Evolutionary conservation across 73 alveolate species (phyloP).

Genomic region (Paramecium primaurelia): DNA sequence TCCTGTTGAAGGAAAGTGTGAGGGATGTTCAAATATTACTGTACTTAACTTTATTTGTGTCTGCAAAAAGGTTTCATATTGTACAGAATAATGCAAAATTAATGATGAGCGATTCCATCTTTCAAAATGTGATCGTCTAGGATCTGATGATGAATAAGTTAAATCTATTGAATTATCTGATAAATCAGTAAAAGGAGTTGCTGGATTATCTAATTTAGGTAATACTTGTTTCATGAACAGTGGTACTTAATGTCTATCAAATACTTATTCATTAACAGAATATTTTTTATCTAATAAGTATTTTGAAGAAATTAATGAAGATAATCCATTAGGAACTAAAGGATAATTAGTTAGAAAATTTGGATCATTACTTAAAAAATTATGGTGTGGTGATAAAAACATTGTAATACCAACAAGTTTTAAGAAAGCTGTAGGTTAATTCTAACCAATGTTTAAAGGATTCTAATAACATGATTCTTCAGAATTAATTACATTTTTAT

Average conservation of each 20-base stretch:
- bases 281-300: constrained; percentile 74
- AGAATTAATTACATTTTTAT: constrained; percentile 83
- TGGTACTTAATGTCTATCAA: constrained; percentile 89
- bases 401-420: not conserved
- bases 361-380: constrained; percentile 35
- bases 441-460: constrained; percentile 54
- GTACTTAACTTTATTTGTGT: constrained; percentile 51
- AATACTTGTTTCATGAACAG: constrained; percentile 99
- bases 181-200: constrained; percentile 74
- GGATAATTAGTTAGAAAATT: constrained; percentile 66
- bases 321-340: constrained; percentile 91
- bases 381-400: constrained; percentile 51
- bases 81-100: constrained; percentile 63
- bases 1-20: constrained; percentile 64
- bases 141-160: constrained; percentile 41
- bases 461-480: constrained; percentile 51
- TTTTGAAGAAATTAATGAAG: constrained; percentile 80
- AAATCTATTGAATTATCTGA: too few relatives aligned
- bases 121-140: constrained; percentile 64
- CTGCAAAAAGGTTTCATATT: constrained; percentile 70
- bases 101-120: constrained; percentile 73
- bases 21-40: constrained; percentile 58
- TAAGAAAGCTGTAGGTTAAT: constrained; percentile 47
- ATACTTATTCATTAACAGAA: constrained; percentile 82
- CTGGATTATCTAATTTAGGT: constrained; percentile 93